Evolutionary conservation across 352 stramenopile genomes (phyloP).

Genomic region (Pythium vanterpoolii): DNA sequence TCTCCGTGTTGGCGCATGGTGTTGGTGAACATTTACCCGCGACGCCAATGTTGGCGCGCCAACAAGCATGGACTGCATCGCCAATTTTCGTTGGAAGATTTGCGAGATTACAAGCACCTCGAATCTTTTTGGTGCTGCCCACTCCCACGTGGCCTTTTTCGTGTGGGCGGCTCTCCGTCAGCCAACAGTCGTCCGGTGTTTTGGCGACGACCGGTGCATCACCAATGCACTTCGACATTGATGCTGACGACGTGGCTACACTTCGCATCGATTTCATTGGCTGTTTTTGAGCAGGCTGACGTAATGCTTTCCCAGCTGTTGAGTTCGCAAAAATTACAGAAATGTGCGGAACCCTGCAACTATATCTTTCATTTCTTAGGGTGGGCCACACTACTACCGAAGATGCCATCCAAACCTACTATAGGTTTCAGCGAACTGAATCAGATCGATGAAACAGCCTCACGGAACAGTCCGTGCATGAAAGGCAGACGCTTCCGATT

Average conservation of each 20-base stretch:
- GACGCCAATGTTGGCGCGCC: no score
- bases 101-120: neutral
- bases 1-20: neutral
- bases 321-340: neutral
- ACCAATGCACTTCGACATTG: constrained; percentile 22
- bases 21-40: no score
- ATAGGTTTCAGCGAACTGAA: no score
- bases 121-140: neutral
- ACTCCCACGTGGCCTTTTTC: neutral
- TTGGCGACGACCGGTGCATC: constrained; percentile 22
- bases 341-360: neutral
- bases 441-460: no score
- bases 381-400: no score
- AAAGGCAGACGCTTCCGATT: no score
- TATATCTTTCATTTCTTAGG: neutral
- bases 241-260: constrained; percentile 22
- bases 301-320: neutral
- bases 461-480: no score
- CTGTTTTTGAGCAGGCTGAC: constrained; percentile 2
- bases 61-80: no score
- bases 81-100: neutral
- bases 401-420: no score
- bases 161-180: constrained; percentile 2
- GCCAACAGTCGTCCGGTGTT: constrained; percentile 20
- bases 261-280: constrained; percentile 15